Percentiles rank a stretch among this genome's conserved stretches.
phyloP scores from a whole-genome alignment of 306 rosid genomes.

The Coriaria nepalensis region DNA sequence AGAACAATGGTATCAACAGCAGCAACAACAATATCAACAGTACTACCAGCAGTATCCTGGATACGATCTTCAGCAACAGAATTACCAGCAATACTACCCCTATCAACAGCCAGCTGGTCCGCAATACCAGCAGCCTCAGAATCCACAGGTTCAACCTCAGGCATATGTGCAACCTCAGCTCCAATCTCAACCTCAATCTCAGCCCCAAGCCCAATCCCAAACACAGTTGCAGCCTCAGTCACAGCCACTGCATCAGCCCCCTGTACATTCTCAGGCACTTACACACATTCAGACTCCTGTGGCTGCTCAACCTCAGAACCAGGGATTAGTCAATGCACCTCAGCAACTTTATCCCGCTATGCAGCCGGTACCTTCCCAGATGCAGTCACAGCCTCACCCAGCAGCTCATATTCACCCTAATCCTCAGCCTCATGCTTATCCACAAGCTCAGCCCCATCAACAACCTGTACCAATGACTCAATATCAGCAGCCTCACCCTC shows the following conservation, averaged over 20 bases:
- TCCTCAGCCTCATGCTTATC: constrained; percentile 26
- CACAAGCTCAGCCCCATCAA: constrained; percentile 37
- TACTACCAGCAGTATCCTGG: constrained; percentile 91
- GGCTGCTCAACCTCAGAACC: constrained; percentile 46
- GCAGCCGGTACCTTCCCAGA: constrained; percentile 37
- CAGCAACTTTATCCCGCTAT: constrained; percentile 42
- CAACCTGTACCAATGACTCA: constrained; percentile 42
- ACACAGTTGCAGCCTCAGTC: constrained; percentile 19
- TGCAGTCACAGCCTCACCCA: constrained; percentile 35
- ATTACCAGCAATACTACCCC: constrained; percentile 76
- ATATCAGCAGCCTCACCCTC: constrained; percentile 64
- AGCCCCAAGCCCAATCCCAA: constrained; percentile 16
- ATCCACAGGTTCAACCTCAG: constrained; percentile 30
- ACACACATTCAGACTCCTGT: constrained; percentile 20
- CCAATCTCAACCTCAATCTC: constrained; percentile 22
- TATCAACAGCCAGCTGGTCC: constrained; percentile 56
- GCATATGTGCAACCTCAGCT: constrained; percentile 23
- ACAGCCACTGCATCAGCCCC: constrained; percentile 36
- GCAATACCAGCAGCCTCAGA: constrained; percentile 42
- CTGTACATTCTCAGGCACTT: constrained; percentile 17
- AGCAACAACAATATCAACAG: constrained; percentile 81
- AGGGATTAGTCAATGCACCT: constrained; percentile 43
- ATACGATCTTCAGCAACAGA: constrained; percentile 80
- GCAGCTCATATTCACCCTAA: constrained; percentile 40
- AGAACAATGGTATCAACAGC: constrained; percentile 88